Evolutionary conservation across 2,329 filamentous ascomycete genomes (phyloP).

Genomic region (Thelonectria rubi): DNA sequence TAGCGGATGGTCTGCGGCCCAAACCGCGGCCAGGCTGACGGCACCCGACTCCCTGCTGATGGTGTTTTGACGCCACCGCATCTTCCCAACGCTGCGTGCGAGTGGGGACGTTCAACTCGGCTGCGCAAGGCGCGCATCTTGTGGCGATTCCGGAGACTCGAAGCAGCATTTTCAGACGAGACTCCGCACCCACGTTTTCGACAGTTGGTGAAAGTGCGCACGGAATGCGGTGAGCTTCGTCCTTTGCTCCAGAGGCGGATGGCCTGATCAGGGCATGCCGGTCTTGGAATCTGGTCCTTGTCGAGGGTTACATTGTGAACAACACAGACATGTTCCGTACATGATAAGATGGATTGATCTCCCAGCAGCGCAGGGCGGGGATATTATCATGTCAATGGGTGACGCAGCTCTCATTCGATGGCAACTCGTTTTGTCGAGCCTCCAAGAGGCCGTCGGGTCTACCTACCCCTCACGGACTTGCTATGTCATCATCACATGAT

Average conservation of each 20-base stretch:
- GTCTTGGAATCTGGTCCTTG: conserved; percentile 7
- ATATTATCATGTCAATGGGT: neutral
- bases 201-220: neutral
- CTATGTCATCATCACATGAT: conserved; percentile 3
- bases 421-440: conserved; percentile 13
- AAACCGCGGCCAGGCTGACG: conserved; percentile 38
- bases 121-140: conserved; percentile 28
- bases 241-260: conserved; percentile 6
- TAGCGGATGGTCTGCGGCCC: conserved; percentile 34
- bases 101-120: conserved; percentile 20
- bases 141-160: conserved; percentile 13
- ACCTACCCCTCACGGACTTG: neutral
- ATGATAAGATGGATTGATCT: conserved; percentile 12
- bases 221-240: conserved; percentile 10
- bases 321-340: conserved; percentile 11
- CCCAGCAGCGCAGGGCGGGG: conserved; percentile 10
- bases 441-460: conserved; percentile 3
- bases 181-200: conserved; percentile 6
- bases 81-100: conserved; percentile 20
- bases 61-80: conserved; percentile 34
- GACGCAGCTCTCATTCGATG: conserved; percentile 5
- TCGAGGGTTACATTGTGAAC: conserved; percentile 16
- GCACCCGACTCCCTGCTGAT: conserved; percentile 21
- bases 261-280: conserved; percentile 23
- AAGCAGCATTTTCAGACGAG: conserved; percentile 18